These are phyloP conservation scores for Coemansia sp. DNA, from an alignment of 192 early-diverging fungal species.

Conservation along the genomic window DNA sequence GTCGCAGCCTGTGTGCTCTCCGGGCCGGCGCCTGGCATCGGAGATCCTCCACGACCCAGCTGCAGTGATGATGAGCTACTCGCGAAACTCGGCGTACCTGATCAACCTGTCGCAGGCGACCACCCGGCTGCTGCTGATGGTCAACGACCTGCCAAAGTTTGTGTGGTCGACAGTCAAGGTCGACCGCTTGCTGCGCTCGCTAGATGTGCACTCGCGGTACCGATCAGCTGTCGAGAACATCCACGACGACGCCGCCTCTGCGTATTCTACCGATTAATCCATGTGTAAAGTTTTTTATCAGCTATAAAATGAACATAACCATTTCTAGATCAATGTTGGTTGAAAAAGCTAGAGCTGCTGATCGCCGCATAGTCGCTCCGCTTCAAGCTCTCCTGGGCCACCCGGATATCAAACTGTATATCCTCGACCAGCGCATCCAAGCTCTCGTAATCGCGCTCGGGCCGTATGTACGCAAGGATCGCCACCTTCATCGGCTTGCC, in stretches of 20 bases:
- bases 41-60: slow-evolving; percentile 46
- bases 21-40: slow-evolving; percentile 24
- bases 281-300: slow-evolving; percentile 7
- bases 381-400: slow-evolving; percentile 25
- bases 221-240: slow-evolving; percentile 20
- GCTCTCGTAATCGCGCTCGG: slow-evolving; percentile 84
- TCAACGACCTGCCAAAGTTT: slow-evolving; percentile 90
- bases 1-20: slow-evolving; percentile 77
- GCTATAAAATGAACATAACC: neutral
- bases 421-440: slow-evolving; percentile 91
- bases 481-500: slow-evolving; percentile 76
- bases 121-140: slow-evolving; percentile 81
- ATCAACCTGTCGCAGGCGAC: slow-evolving; percentile 78
- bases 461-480: slow-evolving; percentile 84
- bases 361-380: slow-evolving; percentile 13
- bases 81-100: slow-evolving; percentile 72
- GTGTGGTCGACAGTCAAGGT: slow-evolving; percentile 82
- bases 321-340: neutral
- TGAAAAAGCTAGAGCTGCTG: neutral
- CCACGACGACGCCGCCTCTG: neutral
- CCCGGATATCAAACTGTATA: slow-evolving; percentile 81
- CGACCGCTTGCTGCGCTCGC: slow-evolving; percentile 38
- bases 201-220: slow-evolving; percentile 48
- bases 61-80: slow-evolving; percentile 63
- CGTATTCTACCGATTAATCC: slow-evolving; percentile 18